Evolutionary conservation across 768 basidiomycete species (phyloP).

Genomic region (Lactarius akahatsu): DNA sequence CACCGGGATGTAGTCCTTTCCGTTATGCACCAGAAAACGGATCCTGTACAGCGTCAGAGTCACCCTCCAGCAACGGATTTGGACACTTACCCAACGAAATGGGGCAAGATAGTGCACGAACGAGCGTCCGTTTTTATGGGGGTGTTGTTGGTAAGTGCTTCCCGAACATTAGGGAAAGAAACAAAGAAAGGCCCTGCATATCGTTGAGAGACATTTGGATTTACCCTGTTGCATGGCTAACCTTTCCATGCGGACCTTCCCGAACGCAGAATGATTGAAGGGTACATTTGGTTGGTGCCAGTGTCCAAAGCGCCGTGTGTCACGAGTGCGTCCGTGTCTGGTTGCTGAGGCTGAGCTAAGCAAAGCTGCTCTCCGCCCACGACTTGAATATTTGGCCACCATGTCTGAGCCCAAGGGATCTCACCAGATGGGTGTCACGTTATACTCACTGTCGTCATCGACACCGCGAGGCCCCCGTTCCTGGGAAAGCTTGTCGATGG

Average conservation of each 20-base stretch:
- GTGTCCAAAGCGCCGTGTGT: too few relatives aligned
- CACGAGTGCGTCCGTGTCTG: too few relatives aligned
- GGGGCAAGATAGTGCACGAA: conserved; percentile 90
- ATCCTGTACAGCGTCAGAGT: conserved; percentile 47
- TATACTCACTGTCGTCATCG: background rate
- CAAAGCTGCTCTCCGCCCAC: too few relatives aligned
- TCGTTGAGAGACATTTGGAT: background rate
- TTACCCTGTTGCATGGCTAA: conserved; percentile 32
- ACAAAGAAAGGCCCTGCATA: conserved; percentile 87
- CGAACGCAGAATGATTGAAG: conserved; percentile 56
- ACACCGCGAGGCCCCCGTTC: too few relatives aligned
- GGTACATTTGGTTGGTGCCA: conserved; percentile 54
- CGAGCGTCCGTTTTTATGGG: conserved; percentile 87
- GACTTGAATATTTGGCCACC: too few relatives aligned
- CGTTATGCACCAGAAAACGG: conserved; percentile 92
- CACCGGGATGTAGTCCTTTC: conserved; percentile 85
- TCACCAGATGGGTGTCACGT: too few relatives aligned
- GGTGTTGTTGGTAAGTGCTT: conserved; percentile 77
- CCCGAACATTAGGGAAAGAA: conserved; percentile 82
- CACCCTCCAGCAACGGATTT: background rate
- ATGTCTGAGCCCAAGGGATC: too few relatives aligned
- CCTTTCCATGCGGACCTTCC: conserved; percentile 88
- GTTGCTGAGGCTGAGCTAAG: too few relatives aligned
- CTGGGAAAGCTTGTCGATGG: background rate
- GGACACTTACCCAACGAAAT: conserved; percentile 83